Evolutionary conservation across 2,329 filamentous ascomycete genomes (phyloP).

Genomic region (Cladosporium sp.): DNA sequence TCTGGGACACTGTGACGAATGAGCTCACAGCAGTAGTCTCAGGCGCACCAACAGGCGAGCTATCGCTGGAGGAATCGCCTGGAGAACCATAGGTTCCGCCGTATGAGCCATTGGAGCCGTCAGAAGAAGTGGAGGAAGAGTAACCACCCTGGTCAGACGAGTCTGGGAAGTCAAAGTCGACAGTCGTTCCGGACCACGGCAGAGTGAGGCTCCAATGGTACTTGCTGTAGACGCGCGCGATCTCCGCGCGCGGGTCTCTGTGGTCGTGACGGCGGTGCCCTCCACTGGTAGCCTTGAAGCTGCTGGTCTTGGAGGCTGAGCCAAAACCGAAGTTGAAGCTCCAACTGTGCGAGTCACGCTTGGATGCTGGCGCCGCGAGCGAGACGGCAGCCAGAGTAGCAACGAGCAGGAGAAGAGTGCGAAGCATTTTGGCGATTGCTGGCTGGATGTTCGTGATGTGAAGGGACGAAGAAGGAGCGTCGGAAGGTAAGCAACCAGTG

Average conservation of each 20-base stretch:
- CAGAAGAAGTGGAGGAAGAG: not conserved
- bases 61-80: not conserved
- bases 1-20: not conserved
- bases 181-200: not conserved
- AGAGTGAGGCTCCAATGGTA: constrained; percentile 44
- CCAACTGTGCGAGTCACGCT: not conserved
- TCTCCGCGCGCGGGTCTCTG: constrained; percentile 58
- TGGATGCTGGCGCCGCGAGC: constrained; percentile 43
- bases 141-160: not conserved
- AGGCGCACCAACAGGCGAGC: not conserved
- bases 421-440: constrained; percentile 4
- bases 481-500: constrained; percentile 1
- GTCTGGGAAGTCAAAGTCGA: constrained; percentile 10
- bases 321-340: constrained; percentile 7
- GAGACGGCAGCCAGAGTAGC: constrained; percentile 46
- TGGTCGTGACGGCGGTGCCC: constrained; percentile 42
- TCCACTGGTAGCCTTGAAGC: constrained; percentile 3
- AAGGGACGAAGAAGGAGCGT: not conserved
- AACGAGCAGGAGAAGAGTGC: constrained; percentile 38
- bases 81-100: not conserved
- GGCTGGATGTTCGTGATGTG: not conserved
- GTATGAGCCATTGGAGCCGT: not conserved
- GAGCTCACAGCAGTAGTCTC: not conserved
- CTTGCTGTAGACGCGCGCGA: constrained; percentile 66
- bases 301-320: not conserved